phyloP scores from a whole-genome alignment of 768 basidiomycete genomes.

The Cystobasidium tubakii region DNA sequence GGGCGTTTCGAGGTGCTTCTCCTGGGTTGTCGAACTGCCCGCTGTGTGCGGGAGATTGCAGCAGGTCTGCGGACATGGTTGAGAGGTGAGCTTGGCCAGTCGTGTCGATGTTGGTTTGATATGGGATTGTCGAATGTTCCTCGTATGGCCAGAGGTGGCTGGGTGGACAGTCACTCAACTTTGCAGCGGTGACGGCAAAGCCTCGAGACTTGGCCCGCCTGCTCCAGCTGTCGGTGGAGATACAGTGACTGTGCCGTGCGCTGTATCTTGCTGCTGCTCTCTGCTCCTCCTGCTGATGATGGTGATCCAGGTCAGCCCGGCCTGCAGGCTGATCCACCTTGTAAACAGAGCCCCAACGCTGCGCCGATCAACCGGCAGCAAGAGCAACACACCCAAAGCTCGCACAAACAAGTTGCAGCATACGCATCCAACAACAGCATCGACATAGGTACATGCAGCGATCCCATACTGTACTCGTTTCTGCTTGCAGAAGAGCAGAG shows the following conservation, averaged over 20 bases:
- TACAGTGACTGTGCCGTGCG: too few relatives aligned
- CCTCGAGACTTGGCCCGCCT: too few relatives aligned
- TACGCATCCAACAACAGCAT: background rate
- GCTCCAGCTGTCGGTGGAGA: too few relatives aligned
- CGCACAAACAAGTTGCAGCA: background rate
- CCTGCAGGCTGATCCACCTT: background rate
- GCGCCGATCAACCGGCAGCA: background rate
- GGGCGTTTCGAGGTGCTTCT: background rate
- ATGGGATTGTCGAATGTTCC: background rate
- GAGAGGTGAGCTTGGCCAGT: background rate
- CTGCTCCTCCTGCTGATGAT: background rate
- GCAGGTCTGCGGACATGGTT: background rate
- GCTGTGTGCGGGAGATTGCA: background rate
- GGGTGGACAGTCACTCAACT: constrained; percentile 23
- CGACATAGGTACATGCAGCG: background rate
- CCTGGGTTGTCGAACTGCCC: background rate
- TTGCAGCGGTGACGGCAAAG: background rate
- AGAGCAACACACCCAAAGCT: background rate
- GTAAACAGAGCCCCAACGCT: background rate
- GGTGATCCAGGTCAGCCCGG: background rate
- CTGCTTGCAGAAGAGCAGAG: too few relatives aligned
- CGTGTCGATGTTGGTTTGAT: background rate
- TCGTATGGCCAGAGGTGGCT: background rate
- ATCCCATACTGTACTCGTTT: too few relatives aligned
- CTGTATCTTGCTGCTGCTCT: too few relatives aligned